A percentile compares a stretch with the other conserved stretches of the same genome.
phyloP scores from a whole-genome alignment of 2,329 filamentous ascomycete genomes.

The Cercospora zeina region DNA sequence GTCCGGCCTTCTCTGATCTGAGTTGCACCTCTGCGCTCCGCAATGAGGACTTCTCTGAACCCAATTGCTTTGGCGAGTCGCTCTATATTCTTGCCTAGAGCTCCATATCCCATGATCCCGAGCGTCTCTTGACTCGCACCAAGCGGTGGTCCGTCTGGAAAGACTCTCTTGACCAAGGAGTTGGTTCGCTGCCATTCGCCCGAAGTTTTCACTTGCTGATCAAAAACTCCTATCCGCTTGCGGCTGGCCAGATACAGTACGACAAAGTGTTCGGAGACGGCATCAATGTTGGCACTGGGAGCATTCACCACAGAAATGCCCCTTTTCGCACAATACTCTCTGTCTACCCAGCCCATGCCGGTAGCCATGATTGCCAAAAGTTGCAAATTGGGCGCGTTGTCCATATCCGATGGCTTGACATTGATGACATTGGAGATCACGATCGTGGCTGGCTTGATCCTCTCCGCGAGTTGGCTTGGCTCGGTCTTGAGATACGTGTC shows the following conservation, averaged over 20 bases:
- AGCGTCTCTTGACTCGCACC: constrained; percentile 28
- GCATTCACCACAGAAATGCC: constrained; percentile 26
- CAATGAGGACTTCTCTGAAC: constrained; percentile 25
- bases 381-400: constrained; percentile 27
- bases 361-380: constrained; percentile 28
- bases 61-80: constrained; percentile 21
- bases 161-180: constrained; percentile 26
- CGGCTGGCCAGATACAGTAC: constrained; percentile 27
- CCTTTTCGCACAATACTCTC: constrained; percentile 26
- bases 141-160: constrained; percentile 25
- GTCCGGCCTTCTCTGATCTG: constrained; percentile 18
- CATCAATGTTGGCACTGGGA: constrained; percentile 28
- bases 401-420: constrained; percentile 29
- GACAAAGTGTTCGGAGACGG: constrained; percentile 29
- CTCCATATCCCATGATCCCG: constrained; percentile 29
- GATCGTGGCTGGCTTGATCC: constrained; percentile 29
- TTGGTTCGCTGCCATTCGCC: constrained; percentile 27
- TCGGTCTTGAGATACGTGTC: constrained; percentile 35
- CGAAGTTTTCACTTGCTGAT: constrained; percentile 26
- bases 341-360: constrained; percentile 31
- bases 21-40: constrained; percentile 23
- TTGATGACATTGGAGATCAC: constrained; percentile 28
- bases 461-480: constrained; percentile 30
- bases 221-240: constrained; percentile 24
- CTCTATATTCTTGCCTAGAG: constrained; percentile 27